Percentiles rank a stretch among this genome's conserved stretches.
phyloP scores from a whole-genome alignment of 176 grass and related monocot species.

The Oryza meyeriana region DNA sequence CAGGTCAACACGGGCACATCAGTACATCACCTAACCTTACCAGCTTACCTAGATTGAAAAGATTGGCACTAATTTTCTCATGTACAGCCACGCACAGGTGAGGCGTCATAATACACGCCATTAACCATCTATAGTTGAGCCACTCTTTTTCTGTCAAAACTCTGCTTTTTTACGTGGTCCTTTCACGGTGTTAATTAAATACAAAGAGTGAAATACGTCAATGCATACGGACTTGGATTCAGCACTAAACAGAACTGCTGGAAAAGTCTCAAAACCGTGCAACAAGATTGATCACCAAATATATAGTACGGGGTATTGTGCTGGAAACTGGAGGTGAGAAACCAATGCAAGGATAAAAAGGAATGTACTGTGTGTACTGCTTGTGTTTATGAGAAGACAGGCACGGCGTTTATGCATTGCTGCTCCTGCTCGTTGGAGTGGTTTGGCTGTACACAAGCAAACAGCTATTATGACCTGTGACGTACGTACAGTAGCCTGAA shows the following conservation, averaged over 20 bases:
- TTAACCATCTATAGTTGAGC: not conserved
- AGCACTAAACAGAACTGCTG: not conserved
- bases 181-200: not conserved
- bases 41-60: not conserved
- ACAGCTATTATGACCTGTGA: not conserved
- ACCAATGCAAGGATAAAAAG: not conserved
- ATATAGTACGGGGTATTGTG: too few species aligned
- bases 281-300: not conserved
- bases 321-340: not conserved
- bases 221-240: not conserved
- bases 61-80: not conserved
- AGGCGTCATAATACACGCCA: not conserved
- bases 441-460: not conserved
- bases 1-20: constrained; percentile 10
- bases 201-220: not conserved
- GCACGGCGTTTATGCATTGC: not conserved
- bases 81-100: not conserved
- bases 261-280: not conserved
- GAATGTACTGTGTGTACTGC: not conserved
- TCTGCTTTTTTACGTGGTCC: not conserved
- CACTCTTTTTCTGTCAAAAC: not conserved
- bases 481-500: not conserved
- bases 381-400: not conserved
- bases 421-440: too few species aligned
- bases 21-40: not conserved